A percentile compares a stretch with the other conserved stretches of the same genome.
Evolutionary conservation across 805 yeast genomes (phyloP).

Genomic region (Nakazawaea pomicola): DNA sequence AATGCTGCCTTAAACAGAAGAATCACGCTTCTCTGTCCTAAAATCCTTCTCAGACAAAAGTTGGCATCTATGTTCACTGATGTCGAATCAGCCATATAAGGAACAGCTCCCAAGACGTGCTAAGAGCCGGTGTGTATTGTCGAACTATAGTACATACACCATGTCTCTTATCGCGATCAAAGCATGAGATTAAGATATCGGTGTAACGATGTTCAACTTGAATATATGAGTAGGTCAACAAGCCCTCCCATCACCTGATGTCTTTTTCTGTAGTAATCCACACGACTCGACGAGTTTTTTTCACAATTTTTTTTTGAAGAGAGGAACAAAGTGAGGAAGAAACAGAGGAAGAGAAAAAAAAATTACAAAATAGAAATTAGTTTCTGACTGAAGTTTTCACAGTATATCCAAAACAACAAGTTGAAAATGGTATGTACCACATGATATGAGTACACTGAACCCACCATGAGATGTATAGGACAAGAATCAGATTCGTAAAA

Average conservation of each 20-base stretch:
- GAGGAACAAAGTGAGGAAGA: too few relatives aligned
- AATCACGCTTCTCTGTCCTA: too few relatives aligned
- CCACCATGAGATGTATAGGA: background rate
- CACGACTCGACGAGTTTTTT: background rate
- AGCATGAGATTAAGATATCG: background rate
- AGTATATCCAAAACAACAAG: slow-evolving; percentile 1
- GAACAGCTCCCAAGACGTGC: too few relatives aligned
- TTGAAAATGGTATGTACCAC: slow-evolving; percentile 4
- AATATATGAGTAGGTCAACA: background rate
- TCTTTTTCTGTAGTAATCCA: background rate
- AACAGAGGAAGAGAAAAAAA: background rate
- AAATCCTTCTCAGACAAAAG: too few relatives aligned
- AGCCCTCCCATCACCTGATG: background rate
- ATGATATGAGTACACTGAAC: background rate
- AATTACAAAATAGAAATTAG: background rate
- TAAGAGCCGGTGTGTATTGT: too few relatives aligned
- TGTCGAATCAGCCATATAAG: too few relatives aligned
- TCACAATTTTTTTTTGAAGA: too few relatives aligned
- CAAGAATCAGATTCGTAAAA: background rate
- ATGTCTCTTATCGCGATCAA: too few relatives aligned
- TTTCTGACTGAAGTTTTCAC: background rate
- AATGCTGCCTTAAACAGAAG: too few relatives aligned
- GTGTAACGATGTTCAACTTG: background rate
- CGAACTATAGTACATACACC: too few relatives aligned
- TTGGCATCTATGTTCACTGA: too few relatives aligned